phyloP scores from a whole-genome alignment of 2,329 filamentous ascomycete genomes.

The Epichloe coenophiala region DNA sequence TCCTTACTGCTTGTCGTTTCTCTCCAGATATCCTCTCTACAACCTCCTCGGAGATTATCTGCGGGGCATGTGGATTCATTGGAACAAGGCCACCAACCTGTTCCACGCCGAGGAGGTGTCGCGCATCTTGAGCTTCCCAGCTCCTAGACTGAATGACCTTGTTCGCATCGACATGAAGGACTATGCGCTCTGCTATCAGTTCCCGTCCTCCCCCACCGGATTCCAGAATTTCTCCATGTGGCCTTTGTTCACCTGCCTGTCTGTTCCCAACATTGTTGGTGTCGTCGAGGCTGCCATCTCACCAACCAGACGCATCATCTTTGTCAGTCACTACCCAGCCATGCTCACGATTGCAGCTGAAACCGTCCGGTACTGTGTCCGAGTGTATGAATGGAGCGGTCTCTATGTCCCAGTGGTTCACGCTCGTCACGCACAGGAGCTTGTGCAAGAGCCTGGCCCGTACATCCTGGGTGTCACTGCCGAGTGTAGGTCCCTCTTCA shows the following conservation, averaged over 20 bases:
- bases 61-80: constrained; percentile 99
- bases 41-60: constrained; percentile 94
- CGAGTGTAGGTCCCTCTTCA: constrained; percentile 93
- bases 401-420: constrained; percentile 95
- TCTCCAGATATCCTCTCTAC: constrained; percentile 93
- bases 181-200: constrained; percentile 97
- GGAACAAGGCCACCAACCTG: constrained; percentile 99
- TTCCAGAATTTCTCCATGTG: constrained; percentile 99
- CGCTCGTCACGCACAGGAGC: constrained; percentile 85
- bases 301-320: constrained; percentile 91
- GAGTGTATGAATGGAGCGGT: constrained; percentile 97
- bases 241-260: constrained; percentile 91
- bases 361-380: constrained; percentile 83
- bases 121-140: constrained; percentile 93
- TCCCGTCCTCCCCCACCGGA: constrained; percentile 94
- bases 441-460: constrained; percentile 91
- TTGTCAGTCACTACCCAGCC: constrained; percentile 95
- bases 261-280: constrained; percentile 95
- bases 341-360: constrained; percentile 95
- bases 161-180: constrained; percentile 99
- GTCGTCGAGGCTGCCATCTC: constrained; percentile 94
- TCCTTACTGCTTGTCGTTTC: constrained; percentile 93
- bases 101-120: constrained; percentile 99
- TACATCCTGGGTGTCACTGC: constrained; percentile 96
- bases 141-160: constrained; percentile 85